Evolutionary conservation across 805 yeast genomes (phyloP).

Genomic region (Saccharomycopsis capsularis): DNA sequence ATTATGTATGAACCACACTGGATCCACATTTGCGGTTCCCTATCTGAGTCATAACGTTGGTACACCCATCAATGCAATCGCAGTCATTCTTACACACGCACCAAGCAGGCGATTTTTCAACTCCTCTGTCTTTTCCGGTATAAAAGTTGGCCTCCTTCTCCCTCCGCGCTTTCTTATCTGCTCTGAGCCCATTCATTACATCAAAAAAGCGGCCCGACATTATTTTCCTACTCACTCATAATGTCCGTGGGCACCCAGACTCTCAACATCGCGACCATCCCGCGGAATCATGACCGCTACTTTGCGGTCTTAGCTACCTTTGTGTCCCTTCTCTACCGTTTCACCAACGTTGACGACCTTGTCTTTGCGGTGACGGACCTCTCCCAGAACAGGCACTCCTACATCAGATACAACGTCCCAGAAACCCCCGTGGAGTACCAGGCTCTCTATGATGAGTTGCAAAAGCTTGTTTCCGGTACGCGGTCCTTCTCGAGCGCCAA

Average conservation of each 20-base stretch:
- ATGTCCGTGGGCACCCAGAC: not conserved
- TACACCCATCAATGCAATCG: too few relatives aligned
- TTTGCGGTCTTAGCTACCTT: slow-evolving; percentile 12
- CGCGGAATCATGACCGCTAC: not conserved
- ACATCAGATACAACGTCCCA: slow-evolving; percentile 18
- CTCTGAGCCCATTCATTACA: too few relatives aligned
- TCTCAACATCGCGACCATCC: not conserved
- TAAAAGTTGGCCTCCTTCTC: too few relatives aligned
- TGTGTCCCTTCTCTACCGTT: slow-evolving; percentile 19
- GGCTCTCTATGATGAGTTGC: slow-evolving; percentile 3
- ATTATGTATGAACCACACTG: too few relatives aligned
- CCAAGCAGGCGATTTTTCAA: too few relatives aligned
- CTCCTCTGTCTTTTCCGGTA: too few relatives aligned
- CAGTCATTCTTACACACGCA: too few relatives aligned
- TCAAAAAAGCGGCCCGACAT: too few relatives aligned
- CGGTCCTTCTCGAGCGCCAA: slow-evolving; percentile 6
- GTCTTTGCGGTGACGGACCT: slow-evolving; percentile 17
- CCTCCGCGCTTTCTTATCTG: too few relatives aligned
- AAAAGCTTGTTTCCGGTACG: not conserved
- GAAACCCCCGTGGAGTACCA: slow-evolving; percentile 16
- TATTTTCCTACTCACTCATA: not conserved
- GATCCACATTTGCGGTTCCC: too few relatives aligned
- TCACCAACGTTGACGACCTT: slow-evolving; percentile 21
- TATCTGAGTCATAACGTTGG: too few relatives aligned
- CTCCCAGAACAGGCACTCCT: slow-evolving; percentile 3